Evolutionary conservation across 768 basidiomycete species (phyloP).

Genomic region (Kwoniella sp.): DNA sequence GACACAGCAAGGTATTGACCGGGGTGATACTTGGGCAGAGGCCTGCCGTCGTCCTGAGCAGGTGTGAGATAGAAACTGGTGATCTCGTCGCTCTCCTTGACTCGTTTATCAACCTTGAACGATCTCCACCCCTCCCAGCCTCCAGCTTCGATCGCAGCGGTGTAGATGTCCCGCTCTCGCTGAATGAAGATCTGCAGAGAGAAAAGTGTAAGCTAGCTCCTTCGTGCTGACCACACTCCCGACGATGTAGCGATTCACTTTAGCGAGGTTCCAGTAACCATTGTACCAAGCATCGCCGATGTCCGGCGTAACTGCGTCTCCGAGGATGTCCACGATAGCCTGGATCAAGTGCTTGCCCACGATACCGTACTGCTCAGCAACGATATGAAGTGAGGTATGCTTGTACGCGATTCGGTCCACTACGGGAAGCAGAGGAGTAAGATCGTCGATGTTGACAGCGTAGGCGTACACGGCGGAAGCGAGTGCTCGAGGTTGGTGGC

Average conservation of each 20-base stretch:
- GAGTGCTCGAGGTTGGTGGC: slow-evolving; percentile 35
- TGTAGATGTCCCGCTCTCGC: slow-evolving; percentile 25
- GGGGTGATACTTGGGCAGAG: slow-evolving; percentile 21
- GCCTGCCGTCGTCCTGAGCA: slow-evolving; percentile 9
- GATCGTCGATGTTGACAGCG: slow-evolving; percentile 38
- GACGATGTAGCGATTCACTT: slow-evolving; percentile 9
- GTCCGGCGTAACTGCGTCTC: slow-evolving; percentile 34
- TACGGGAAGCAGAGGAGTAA: slow-evolving; percentile 27
- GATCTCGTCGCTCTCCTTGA: slow-evolving; percentile 32
- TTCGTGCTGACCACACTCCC: neutral
- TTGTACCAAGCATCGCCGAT: slow-evolving; percentile 37
- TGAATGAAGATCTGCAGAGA: slow-evolving; percentile 27
- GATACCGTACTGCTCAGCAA: slow-evolving; percentile 33
- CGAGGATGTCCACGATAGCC: slow-evolving; percentile 35
- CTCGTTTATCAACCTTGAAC: slow-evolving; percentile 21
- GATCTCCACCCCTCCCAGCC: slow-evolving; percentile 32
- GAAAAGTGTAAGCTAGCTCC: neutral
- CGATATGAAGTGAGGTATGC: slow-evolving; percentile 37
- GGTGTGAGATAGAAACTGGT: slow-evolving; percentile 32
- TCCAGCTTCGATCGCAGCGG: slow-evolving; percentile 10
- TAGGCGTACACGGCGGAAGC: slow-evolving; percentile 38
- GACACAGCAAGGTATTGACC: slow-evolving; percentile 34
- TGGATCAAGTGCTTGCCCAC: slow-evolving; percentile 39
- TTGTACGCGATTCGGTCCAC: slow-evolving; percentile 38
- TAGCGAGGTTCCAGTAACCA: slow-evolving; percentile 31